phyloP scores from a whole-genome alignment of 2,329 filamentous ascomycete genomes.

The Arthrobotrys iridis region DNA sequence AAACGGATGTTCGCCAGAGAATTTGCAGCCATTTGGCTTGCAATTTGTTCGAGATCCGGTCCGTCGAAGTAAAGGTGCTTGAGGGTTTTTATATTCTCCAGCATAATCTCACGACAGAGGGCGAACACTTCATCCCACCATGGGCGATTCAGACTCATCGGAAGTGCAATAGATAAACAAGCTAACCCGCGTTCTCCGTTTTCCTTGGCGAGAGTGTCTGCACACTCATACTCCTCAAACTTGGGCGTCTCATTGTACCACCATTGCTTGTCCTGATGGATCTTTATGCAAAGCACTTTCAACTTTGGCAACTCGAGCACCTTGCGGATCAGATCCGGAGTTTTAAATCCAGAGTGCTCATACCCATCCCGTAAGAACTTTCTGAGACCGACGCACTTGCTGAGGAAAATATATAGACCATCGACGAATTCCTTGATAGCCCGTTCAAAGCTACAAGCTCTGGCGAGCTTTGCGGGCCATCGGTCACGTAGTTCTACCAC shows the following conservation, averaged over 20 bases:
- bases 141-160: slow-evolving; percentile 12
- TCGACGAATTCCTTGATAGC: neutral
- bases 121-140: slow-evolving; percentile 36
- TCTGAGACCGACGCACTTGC: slow-evolving; percentile 28
- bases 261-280: slow-evolving; percentile 29
- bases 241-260: slow-evolving; percentile 16
- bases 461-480: neutral
- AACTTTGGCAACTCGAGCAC: slow-evolving; percentile 27
- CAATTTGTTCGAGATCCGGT: slow-evolving; percentile 29
- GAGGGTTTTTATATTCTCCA: neutral
- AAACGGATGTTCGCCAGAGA: slow-evolving; percentile 17
- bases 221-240: slow-evolving; percentile 39
- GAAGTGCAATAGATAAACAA: slow-evolving; percentile 38
- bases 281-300: slow-evolving; percentile 38
- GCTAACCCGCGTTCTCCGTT: slow-evolving; percentile 3
- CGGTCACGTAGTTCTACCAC: slow-evolving; percentile 34
- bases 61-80: slow-evolving; percentile 38
- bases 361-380: slow-evolving; percentile 41
- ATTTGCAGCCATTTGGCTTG: neutral
- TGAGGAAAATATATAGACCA: slow-evolving; percentile 15
- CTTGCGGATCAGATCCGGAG: slow-evolving; percentile 10
- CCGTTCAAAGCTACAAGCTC: neutral
- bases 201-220: neutral
- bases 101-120: slow-evolving; percentile 23
- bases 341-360: slow-evolving; percentile 24